Evolutionary conservation across 1,139 yeast genomes (phyloP), one percentile per base, ranked within the genome.

Genomic region (Debaryomyces nepalensis): DNA sequence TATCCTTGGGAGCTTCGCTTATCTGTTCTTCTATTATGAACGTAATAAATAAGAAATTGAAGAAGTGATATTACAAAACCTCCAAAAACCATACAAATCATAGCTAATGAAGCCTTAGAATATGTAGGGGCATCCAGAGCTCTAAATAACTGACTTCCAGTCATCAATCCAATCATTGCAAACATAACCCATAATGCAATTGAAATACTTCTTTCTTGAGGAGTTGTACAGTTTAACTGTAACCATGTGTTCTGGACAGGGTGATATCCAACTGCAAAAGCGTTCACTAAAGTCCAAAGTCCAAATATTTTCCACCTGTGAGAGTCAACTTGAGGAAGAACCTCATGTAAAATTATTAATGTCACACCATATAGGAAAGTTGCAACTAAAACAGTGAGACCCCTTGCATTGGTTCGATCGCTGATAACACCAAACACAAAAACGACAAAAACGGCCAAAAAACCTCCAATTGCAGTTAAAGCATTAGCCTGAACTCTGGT

Each of bases 21-120:
- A n/a, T 29, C 32, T 15, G 15, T 77, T 78, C 52, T 68, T 76
- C 49, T 83, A 83, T 61, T 37, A 19, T 24, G 18, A n/a, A 29
- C 6, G 21, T 30, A 31, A 23, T 37, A 37, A 19, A 37, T 37
- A 15, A 33, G 7, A 24, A 20, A 31, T 14, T 37, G 41, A 12
- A 37, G 5, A 5, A 23, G 11, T 8, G 41, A 37, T 3, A 37
- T 15, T n/a, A 24, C 9, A 22, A 31, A 24, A 4, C 36, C 41
- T 8, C 41, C 26, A 10, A 37, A 37, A 7, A 37, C 36, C 41
- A 37, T 37, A 18, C 41, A 37, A 7, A 37, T 37, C 41, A 37
- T 37, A 4, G 36, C 36, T 3, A 26, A 23, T 9, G 41, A 15
- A 10, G 41, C 36, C 11, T 15, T 37, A 11, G 23, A 23, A 24